phyloP scores from a whole-genome alignment of 1,139 yeast genomes.

The Geotrichum klebahnii region DNA sequence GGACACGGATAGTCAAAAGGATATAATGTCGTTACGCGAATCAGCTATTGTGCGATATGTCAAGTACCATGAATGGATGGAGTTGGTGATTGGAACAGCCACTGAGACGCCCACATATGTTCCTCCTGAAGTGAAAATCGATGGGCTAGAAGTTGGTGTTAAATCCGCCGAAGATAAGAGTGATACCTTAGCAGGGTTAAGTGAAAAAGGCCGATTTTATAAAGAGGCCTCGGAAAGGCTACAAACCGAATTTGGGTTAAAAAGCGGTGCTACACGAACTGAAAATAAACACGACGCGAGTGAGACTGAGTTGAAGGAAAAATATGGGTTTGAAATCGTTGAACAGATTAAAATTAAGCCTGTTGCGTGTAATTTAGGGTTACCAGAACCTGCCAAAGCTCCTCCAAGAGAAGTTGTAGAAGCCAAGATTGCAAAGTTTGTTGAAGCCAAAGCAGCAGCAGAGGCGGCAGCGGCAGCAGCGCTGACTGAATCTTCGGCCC shows the following conservation, averaged over 20 bases:
- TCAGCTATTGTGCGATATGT: conserved; percentile 43
- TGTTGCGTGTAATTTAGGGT: conserved; percentile 6
- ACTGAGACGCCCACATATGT: conserved; percentile 32
- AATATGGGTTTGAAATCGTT: conserved; percentile 9
- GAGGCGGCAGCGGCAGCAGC: neutral
- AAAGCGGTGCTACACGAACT: neutral
- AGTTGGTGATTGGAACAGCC: conserved; percentile 40
- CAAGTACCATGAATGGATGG: conserved; percentile 46
- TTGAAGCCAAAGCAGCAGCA: conserved; percentile 1
- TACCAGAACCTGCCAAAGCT: conserved; percentile 5
- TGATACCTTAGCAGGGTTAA: neutral
- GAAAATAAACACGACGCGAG: neutral
- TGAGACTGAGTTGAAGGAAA: conserved; percentile 9
- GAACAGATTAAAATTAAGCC: conserved; percentile 1
- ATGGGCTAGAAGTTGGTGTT: neutral
- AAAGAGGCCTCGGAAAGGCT: conserved; percentile 32
- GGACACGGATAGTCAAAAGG: conserved; percentile 40
- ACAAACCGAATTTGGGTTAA: conserved; percentile 27
- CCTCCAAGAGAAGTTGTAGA: conserved; percentile 13
- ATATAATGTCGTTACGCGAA: conserved; percentile 43
- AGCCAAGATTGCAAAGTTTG: conserved; percentile 7
- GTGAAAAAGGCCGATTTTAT: conserved; percentile 25
- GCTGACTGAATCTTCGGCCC: neutral
- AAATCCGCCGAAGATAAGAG: neutral
- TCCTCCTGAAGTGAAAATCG: conserved; percentile 3